Percentiles rank a stretch among this genome's conserved stretches.
These are phyloP conservation scores for Tolypocladium amazonense DNA, from an alignment of 2,329 filamentous ascomycete species.

Conservation along the genomic window DNA sequence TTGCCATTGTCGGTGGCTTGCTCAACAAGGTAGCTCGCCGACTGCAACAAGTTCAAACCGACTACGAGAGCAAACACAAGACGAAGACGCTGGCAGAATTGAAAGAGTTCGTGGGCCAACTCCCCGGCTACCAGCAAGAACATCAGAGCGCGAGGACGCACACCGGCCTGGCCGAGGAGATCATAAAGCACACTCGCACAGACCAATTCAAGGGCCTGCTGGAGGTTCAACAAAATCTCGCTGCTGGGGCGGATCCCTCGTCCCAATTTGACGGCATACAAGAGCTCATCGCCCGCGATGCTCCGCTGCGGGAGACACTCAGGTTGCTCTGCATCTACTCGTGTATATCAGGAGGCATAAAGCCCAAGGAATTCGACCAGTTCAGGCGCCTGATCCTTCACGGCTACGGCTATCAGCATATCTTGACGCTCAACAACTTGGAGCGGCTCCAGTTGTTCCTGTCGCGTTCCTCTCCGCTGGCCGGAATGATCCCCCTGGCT, in stretches of 20 bases:
- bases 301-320: slow-evolving; percentile 70
- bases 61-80: slow-evolving; percentile 84
- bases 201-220: slow-evolving; percentile 81
- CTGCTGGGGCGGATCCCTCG: slow-evolving; percentile 78
- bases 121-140: slow-evolving; percentile 87
- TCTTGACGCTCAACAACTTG: slow-evolving; percentile 77
- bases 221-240: slow-evolving; percentile 92
- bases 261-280: slow-evolving; percentile 86
- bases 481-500: slow-evolving; percentile 70
- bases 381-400: slow-evolving; percentile 84
- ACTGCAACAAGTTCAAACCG: slow-evolving; percentile 68
- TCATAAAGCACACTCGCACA: slow-evolving; percentile 83
- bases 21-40: slow-evolving; percentile 86
- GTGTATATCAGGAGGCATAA: slow-evolving; percentile 78
- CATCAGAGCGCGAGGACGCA: slow-evolving; percentile 89
- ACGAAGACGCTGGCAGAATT: slow-evolving; percentile 85
- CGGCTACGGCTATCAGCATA: slow-evolving; percentile 89
- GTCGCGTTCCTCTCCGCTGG: slow-evolving; percentile 63
- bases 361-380: slow-evolving; percentile 75
- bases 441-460: slow-evolving; percentile 85
- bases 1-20: slow-evolving; percentile 81
- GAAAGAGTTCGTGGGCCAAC: slow-evolving; percentile 86
- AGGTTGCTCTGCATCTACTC: slow-evolving; percentile 86
- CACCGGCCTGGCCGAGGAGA: slow-evolving; percentile 85
- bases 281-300: slow-evolving; percentile 84